phyloP scores from a whole-genome alignment of 176 grass and related monocot species.

The Aegilops tauschii region DNA sequence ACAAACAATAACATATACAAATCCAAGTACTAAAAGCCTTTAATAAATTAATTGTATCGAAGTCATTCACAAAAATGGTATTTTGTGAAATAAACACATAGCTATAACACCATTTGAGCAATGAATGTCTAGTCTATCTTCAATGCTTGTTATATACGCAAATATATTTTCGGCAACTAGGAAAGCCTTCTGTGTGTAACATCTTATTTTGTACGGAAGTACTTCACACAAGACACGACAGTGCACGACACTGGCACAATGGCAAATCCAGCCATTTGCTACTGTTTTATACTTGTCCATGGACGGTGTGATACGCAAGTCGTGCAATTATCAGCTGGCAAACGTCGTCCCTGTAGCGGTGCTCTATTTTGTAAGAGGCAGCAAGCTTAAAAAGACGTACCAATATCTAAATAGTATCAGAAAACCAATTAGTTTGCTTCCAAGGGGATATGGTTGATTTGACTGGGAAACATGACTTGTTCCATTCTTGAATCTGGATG shows the following conservation, averaged over 20 bases:
- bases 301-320: no score
- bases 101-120: background rate
- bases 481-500: background rate
- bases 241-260: no score
- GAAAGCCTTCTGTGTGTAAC: slow-evolving; percentile 3
- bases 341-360: no score
- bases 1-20: background rate
- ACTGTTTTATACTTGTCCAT: no score
- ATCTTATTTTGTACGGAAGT: background rate
- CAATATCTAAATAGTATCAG: slow-evolving; percentile 5
- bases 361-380: background rate
- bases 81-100: background rate
- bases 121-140: slow-evolving; percentile 15
- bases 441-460: background rate
- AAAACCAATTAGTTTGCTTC: background rate
- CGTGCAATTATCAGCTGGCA: no score
- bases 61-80: background rate
- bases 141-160: background rate
- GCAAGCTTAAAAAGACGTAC: background rate
- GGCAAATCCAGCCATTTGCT: no score
- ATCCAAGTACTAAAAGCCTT: background rate
- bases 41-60: background rate
- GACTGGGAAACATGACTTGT: background rate
- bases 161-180: background rate
- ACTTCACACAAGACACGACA: no score